Base-by-base conservation (phyloP, 495 filamentous ascomycete genomes). In the Xylaria flabelliformis region DNA sequence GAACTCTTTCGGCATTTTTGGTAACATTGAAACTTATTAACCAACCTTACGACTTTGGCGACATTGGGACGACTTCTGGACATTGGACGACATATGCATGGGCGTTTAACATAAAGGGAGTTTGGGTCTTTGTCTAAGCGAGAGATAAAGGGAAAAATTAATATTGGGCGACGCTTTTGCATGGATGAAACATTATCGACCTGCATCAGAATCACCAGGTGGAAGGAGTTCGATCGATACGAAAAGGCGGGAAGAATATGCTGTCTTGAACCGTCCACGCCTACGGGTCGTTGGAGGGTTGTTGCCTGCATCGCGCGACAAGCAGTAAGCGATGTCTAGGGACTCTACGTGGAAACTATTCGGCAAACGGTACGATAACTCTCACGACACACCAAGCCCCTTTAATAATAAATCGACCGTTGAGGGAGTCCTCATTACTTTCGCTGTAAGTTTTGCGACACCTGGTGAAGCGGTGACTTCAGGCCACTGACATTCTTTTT, bases 391-490 rank as follows among this genome's bases (percentile, higher is more conserved):
- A 4, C 70, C 63, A 6, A 17, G 17, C 29, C 26, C 4, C 42
- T 67, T 72, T 53, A 72, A 67, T 32, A 29, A 3, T 2, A 26
- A n/a, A 36, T 41, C 36, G 34, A 75, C 72, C 51, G 71, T 76
- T 1, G 69, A 76, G 50, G 75, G 70, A 51, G 41, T 77, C 39
- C 4, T 75, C 19, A 74, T 79, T 13, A 46, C 75, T 3, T 79
- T 77, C 41, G 73, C 74, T 71, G 77, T 77, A 59, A 76, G 77
- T 48, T 21, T 26, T n/a, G 21, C 51, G 12, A 56, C 24, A 56
- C 13, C 3, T 9, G 24, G 8, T 21, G 24, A 50, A n/a, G n/a
- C 21, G 21, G 13, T 19, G 13, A 21, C 12, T 46, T 34, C 8
- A 41, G 0, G 2, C 15, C 34, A 39, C 58, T 64, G 46, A 64